phyloP scores from a whole-genome alignment of 1,284 basidiomycete species.

The Leccinum subatratum region DNA sequence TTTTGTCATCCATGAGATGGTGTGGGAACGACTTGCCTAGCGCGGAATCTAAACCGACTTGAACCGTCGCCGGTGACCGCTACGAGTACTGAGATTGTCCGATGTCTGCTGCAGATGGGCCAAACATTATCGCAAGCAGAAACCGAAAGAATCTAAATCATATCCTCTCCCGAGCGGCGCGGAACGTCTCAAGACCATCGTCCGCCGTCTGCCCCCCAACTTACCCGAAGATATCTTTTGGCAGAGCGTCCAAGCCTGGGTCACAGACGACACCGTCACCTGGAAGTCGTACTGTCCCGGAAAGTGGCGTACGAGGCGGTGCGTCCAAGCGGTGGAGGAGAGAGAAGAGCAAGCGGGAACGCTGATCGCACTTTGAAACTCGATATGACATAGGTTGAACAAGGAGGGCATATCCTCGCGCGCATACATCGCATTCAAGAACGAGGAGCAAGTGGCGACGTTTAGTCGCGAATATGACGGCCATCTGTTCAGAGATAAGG shows the following conservation, averaged over 20 bases:
- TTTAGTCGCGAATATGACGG: constrained; percentile 90
- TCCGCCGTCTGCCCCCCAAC: constrained; percentile 86
- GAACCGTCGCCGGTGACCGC: too few species aligned
- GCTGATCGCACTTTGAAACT: neutral
- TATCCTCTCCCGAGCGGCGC: constrained; percentile 13
- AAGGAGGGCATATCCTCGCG: constrained; percentile 82
- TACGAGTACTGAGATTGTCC: neutral
- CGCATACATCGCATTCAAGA: constrained; percentile 89
- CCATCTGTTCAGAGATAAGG: constrained; percentile 86
- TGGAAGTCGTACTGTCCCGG: constrained; percentile 71
- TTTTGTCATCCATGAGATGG: neutral
- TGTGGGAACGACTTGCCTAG: neutral
- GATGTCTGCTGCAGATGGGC: constrained; percentile 22
- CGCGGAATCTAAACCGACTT: neutral
- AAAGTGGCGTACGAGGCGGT: constrained; percentile 67
- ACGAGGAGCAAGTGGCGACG: constrained; percentile 60
- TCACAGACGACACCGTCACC: constrained; percentile 64
- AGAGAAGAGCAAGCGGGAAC: neutral
- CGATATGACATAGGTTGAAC: constrained; percentile 46
- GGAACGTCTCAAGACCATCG: constrained; percentile 81
- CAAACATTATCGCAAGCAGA: constrained; percentile 19
- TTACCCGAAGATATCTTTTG: constrained; percentile 91
- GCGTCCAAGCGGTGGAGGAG: constrained; percentile 23
- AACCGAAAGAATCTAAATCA: constrained; percentile 19
- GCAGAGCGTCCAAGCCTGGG: constrained; percentile 84